phyloP scores from a whole-genome alignment of 768 basidiomycete genomes.

The Calocybe gangraenosa region DNA sequence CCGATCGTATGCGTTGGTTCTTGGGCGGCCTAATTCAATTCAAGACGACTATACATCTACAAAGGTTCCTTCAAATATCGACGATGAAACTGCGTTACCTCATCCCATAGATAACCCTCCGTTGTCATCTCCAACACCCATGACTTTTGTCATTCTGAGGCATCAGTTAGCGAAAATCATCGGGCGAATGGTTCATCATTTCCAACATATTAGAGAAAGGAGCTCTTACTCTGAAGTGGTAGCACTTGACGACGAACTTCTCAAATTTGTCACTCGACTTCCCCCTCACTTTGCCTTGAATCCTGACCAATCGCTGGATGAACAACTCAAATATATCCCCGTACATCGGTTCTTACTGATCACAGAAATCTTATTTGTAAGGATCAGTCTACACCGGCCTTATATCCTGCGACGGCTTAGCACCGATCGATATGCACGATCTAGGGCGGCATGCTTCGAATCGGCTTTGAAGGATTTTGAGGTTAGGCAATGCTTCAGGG shows the following conservation, averaged over 20 bases:
- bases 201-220: constrained; percentile 76
- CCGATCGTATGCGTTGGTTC: constrained; percentile 85
- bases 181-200: constrained; percentile 89
- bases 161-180: constrained; percentile 81
- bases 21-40: constrained; percentile 87
- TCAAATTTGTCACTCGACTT: constrained; percentile 68
- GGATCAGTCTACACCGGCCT: constrained; percentile 82
- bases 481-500: constrained; percentile 67
- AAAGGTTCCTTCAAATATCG: constrained; percentile 66
- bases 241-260: constrained; percentile 76
- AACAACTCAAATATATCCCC: constrained; percentile 59
- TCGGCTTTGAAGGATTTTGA: constrained; percentile 85
- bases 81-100: constrained; percentile 48
- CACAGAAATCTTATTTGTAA: constrained; percentile 85
- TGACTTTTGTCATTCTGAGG: constrained; percentile 86
- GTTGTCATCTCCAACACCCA: constrained; percentile 68
- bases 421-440: constrained; percentile 78
- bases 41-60: constrained; percentile 89
- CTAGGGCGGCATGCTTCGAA: constrained; percentile 85
- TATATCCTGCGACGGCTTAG: constrained; percentile 78
- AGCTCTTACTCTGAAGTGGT: constrained; percentile 84
- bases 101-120: constrained; percentile 48
- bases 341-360: constrained; percentile 86
- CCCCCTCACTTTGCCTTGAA: constrained; percentile 77
- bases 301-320: constrained; percentile 77